Evolutionary conservation across 495 filamentous ascomycete species (phyloP), one percentile per base, ranked within the genome.

Genomic region (Aspergillus affinis): DNA sequence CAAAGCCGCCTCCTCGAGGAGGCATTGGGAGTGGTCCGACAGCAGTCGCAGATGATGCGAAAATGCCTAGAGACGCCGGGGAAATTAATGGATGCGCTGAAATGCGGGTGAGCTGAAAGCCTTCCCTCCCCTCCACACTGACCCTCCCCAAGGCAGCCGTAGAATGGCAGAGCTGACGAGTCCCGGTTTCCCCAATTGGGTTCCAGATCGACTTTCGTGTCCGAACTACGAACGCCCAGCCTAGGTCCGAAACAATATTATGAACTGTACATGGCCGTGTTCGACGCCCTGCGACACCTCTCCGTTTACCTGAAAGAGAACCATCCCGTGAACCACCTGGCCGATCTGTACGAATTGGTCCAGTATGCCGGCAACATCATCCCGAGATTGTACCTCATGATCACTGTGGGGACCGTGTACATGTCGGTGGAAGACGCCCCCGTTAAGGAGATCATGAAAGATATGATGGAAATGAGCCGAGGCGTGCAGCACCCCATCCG

Each of bases 381-480:
- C 55, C 94, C 94, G 29, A 88, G 94, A 61, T 81, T 98, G 51
- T 98, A 98, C 71, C 86, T 98, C 53, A 98, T 98, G 94, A 91
- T 98, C 66, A 98, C 94, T 0, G 94, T 98, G 21, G 94, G 94
- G 36, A 98, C 94, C 4, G 94, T 97, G 32, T 98, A 98, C 77
- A 98, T 98, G 94, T 87, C 90, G 10, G 93, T 98, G 65, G 90
- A 94, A 71, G 94, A 97, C 84, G 95, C 94, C 49, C 94, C 94
- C 4, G 93, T 98, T 62, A 98, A 98, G 77, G 94, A 98, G 78
- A 92, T 98, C 57, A 98, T 98, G 94, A 98, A 98, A 75, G 94
- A 98, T 71, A 98, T 98, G 94, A 98, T 98, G 94, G 94, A 98
- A 77, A 98, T 98, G 94, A 97, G 91, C 74, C 85, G 94, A 61